Conservation (phyloP, 2,329 filamentous ascomycete species). For the Aspergillus sp. region DNA sequence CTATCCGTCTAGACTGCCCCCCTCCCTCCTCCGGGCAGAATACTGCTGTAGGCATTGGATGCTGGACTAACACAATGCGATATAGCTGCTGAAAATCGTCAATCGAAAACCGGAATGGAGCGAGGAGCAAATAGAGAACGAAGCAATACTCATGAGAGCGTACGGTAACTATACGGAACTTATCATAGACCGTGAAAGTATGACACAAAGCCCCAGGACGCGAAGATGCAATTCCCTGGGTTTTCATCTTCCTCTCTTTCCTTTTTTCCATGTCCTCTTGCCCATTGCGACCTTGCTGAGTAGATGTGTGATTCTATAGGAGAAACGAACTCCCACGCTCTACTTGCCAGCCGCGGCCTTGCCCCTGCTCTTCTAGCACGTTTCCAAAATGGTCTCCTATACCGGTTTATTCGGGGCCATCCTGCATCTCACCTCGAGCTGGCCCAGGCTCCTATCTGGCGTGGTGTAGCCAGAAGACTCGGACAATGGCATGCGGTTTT, state of each 20-base stretch:
- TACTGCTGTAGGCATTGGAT: not conserved
- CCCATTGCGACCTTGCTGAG: conserved; percentile 30
- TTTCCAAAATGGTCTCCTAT: conserved; percentile 93
- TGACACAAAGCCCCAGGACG: conserved; percentile 28
- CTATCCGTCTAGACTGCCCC: not conserved
- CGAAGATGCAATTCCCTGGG: too few species aligned
- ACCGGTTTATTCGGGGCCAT: conserved; percentile 76
- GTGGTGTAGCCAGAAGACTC: conserved; percentile 71
- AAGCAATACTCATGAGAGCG: conserved; percentile 80
- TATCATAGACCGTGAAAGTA: conserved; percentile 89
- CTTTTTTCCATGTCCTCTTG: conserved; percentile 7
- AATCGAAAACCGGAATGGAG: conserved; percentile 55
- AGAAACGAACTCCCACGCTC: conserved; percentile 64
- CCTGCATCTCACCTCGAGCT: conserved; percentile 76
- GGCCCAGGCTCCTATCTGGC: conserved; percentile 65
- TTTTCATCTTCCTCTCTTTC: not conserved
- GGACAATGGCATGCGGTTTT: conserved; percentile 85
- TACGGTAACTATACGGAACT: conserved; percentile 93
- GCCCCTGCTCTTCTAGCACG: conserved; percentile 81
- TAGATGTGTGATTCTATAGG: conserved; percentile 36
- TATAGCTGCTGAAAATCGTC: conserved; percentile 44
- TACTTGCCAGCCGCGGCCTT: conserved; percentile 73
- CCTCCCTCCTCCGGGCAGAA: not conserved
- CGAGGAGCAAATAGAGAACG: conserved; percentile 68
- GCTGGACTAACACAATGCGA: conserved; percentile 14